Conservation (phyloP, 768 basidiomycete species). For the Sarcodon aspratus region DNA sequence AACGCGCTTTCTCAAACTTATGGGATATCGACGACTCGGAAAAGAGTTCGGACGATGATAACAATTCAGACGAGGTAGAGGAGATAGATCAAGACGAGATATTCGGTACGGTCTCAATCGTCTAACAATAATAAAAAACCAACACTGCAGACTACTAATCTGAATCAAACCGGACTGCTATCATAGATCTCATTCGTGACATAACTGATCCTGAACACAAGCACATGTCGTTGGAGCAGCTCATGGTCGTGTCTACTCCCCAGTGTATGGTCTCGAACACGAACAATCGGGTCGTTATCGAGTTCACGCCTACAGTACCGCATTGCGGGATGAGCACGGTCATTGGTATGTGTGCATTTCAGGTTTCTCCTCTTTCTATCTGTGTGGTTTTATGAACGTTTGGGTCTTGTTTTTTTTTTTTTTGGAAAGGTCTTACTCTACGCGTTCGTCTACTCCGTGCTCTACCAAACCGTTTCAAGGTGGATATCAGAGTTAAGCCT, state of each 20-base stretch:
- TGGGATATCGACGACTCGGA: slow-evolving; percentile 38
- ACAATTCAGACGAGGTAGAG: slow-evolving; percentile 37
- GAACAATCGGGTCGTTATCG: slow-evolving; percentile 64
- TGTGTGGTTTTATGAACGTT: neutral
- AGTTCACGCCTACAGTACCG: slow-evolving; percentile 96
- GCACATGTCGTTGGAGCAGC: slow-evolving; percentile 80
- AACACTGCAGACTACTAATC: neutral
- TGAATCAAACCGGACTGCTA: slow-evolving; percentile 2
- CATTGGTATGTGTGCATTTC: slow-evolving; percentile 53
- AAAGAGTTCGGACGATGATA: slow-evolving; percentile 15
- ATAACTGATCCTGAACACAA: slow-evolving; percentile 97
- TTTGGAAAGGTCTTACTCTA: slow-evolving; percentile 73
- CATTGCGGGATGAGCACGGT: slow-evolving; percentile 97
- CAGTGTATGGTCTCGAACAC: slow-evolving; percentile 37
- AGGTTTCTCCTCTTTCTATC: neutral
- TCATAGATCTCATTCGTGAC: slow-evolving; percentile 83
- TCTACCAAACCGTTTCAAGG: slow-evolving; percentile 86
- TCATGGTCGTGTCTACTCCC: slow-evolving; percentile 86
- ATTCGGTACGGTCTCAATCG: slow-evolving; percentile 46
- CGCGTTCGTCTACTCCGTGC: slow-evolving; percentile 84
- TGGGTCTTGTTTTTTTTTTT: too few relatives aligned
- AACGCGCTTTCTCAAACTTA: slow-evolving; percentile 27
- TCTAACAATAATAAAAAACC: neutral
- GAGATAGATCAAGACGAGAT: slow-evolving; percentile 88
- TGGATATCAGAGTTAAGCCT: slow-evolving; percentile 86